phyloP scores from a whole-genome alignment of 2,329 filamentous ascomycete species.

The Daldinia eschscholtzii region DNA sequence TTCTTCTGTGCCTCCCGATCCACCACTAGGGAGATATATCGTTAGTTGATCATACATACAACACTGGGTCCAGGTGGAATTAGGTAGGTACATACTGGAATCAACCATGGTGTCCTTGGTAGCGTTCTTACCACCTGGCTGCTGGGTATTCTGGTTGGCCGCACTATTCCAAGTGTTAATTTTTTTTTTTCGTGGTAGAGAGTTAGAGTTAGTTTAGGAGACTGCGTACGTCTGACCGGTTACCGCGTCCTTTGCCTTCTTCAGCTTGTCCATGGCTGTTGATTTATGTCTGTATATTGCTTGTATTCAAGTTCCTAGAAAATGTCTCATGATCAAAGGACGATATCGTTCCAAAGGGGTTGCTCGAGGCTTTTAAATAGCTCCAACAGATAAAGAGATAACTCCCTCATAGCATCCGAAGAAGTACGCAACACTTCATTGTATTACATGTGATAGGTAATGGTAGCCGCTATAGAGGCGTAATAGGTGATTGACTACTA shows the following conservation, averaged over 20 bases:
- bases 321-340: background rate
- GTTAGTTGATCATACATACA: background rate
- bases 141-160: constrained; percentile 50
- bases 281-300: background rate
- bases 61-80: background rate
- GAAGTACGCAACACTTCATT: background rate
- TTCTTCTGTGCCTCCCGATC: constrained; percentile 4
- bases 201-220: background rate
- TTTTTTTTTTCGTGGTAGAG: background rate
- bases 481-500: background rate
- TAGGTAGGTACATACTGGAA: too few relatives aligned
- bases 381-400: background rate
- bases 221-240: constrained; percentile 49
- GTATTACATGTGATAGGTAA: background rate
- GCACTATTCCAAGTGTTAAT: constrained; percentile 41
- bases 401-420: background rate
- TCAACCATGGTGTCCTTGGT: constrained; percentile 53
- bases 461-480: background rate
- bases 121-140: constrained; percentile 49
- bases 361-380: background rate
- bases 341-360: background rate
- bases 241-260: constrained; percentile 50
- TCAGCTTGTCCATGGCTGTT: constrained; percentile 48
- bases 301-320: background rate
- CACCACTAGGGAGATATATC: background rate